Conservation (phyloP, 2,329 filamentous ascomycete genomes). For the Xylariomycetidae sp. region DNA sequence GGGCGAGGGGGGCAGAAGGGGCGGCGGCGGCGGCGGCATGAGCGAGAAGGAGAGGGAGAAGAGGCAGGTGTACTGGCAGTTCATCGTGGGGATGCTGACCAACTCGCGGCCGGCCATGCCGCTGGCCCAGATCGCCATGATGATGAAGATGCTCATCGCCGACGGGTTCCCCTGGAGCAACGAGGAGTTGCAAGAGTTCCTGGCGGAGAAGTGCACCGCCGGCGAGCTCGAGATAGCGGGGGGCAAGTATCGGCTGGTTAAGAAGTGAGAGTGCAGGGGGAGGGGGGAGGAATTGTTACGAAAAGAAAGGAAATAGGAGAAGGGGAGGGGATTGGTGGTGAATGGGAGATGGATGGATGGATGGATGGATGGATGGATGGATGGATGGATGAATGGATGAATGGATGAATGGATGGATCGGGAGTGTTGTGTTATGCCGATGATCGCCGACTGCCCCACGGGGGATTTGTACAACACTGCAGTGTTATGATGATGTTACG, state of each 20-base stretch:
- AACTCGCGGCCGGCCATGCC: slow-evolving; percentile 81
- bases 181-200: slow-evolving; percentile 79
- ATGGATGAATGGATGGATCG: too few relatives aligned
- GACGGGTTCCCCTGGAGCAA: slow-evolving; percentile 87
- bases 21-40: too few relatives aligned
- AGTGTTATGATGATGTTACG: too few relatives aligned
- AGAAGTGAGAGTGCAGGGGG: slow-evolving; percentile 47
- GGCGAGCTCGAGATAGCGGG: slow-evolving; percentile 65
- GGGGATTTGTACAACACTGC: too few relatives aligned
- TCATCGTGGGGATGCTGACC: slow-evolving; percentile 91
- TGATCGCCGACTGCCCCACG: too few relatives aligned
- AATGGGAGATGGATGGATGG: too few relatives aligned
- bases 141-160: slow-evolving; percentile 87
- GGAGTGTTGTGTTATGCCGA: too few relatives aligned
- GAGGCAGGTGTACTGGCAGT: slow-evolving; percentile 75
- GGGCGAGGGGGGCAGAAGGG: slow-evolving; percentile 36
- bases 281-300: background rate
- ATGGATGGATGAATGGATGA: too few relatives aligned
- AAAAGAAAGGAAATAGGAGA: background rate
- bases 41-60: slow-evolving; percentile 61
- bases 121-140: slow-evolving; percentile 77
- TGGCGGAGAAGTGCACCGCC: slow-evolving; percentile 71
- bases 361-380: too few relatives aligned
- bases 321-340: too few relatives aligned
- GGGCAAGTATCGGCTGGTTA: slow-evolving; percentile 64